Conservation (phyloP, 2,329 filamentous ascomycete genomes). For the Simplicillium aogashimaense region DNA sequence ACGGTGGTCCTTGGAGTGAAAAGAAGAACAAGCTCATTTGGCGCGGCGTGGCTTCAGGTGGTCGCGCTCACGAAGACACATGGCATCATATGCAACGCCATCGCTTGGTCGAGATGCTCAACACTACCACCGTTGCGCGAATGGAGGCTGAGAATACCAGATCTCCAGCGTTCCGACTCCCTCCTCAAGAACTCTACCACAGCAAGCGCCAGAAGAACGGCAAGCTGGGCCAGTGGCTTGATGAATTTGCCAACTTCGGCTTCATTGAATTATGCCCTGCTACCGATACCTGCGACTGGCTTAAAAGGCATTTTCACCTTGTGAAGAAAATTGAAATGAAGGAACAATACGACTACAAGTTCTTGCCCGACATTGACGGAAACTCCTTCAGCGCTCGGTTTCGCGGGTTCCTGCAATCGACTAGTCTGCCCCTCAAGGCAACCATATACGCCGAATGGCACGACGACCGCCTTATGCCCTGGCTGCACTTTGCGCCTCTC, state of each 20-base stretch:
- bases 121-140: constrained; percentile 44
- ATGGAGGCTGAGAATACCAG: constrained; percentile 31
- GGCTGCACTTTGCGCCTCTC: constrained; percentile 64
- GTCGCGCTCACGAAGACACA: constrained; percentile 38
- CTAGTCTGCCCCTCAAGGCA: constrained; percentile 57
- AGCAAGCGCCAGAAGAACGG: constrained; percentile 7
- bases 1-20: constrained; percentile 46
- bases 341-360: constrained; percentile 49
- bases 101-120: constrained; percentile 59
- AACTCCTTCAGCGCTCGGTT: constrained; percentile 55
- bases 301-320: no score
- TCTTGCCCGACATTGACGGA: constrained; percentile 62
- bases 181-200: constrained; percentile 30
- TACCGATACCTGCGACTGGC: no score
- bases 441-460: constrained; percentile 71
- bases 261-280: no score
- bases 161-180: constrained; percentile 39
- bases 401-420: constrained; percentile 52
- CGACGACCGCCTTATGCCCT: constrained; percentile 56
- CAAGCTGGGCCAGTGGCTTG: not conserved
- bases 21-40: constrained; percentile 50
- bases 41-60: constrained; percentile 57
- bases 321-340: constrained; percentile 28
- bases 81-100: constrained; percentile 65
- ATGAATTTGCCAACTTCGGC: no score